A percentile compares a stretch with the other conserved stretches of the same genome.
phyloP scores from a whole-genome alignment of 495 filamentous ascomycete genomes.

The Acidiella bohemica region DNA sequence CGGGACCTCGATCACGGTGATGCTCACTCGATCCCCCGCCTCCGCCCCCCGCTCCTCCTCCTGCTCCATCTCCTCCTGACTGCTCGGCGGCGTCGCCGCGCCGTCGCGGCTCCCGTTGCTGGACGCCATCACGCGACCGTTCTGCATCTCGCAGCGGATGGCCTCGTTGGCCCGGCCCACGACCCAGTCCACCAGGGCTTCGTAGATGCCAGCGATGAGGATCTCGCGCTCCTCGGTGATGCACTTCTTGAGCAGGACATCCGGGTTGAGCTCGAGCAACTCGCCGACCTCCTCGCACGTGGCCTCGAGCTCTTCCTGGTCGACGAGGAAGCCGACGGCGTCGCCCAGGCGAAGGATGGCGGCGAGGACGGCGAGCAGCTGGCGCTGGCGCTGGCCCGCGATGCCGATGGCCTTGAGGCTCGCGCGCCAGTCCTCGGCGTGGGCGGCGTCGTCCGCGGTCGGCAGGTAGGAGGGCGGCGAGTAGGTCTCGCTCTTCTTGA shows the following conservation, averaged over 20 bases:
- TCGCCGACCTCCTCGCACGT: constrained; percentile 83
- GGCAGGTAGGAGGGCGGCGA: constrained; percentile 80
- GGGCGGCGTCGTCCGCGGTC: constrained; percentile 82
- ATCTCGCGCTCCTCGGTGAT: constrained; percentile 70
- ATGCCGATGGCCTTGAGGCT: constrained; percentile 82
- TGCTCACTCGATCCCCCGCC: constrained; percentile 77
- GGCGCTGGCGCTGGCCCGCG: constrained; percentile 66
- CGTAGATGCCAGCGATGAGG: constrained; percentile 76
- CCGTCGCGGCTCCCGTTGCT: constrained; percentile 47
- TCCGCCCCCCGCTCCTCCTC: no score
- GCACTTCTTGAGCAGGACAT: constrained; percentile 64
- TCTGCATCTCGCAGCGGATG: constrained; percentile 59
- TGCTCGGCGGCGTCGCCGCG: constrained; percentile 44
- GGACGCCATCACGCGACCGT: constrained; percentile 45
- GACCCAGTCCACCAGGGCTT: constrained; percentile 91
- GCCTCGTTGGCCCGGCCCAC: constrained; percentile 80
- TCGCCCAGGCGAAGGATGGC: constrained; percentile 86
- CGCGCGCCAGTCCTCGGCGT: constrained; percentile 80
- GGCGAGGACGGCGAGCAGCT: constrained; percentile 69
- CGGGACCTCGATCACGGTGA: constrained; percentile 81
- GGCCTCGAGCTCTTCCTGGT: constrained; percentile 72
- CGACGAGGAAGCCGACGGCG: constrained; percentile 68
- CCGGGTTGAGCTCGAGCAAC: constrained; percentile 74
- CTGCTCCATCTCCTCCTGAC: constrained; percentile 43
- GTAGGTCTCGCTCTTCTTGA: constrained; percentile 75